These are phyloP conservation scores for Pezicula rhizophila DNA, from an alignment of 2,329 filamentous ascomycete genomes.

Conservation along the genomic window DNA sequence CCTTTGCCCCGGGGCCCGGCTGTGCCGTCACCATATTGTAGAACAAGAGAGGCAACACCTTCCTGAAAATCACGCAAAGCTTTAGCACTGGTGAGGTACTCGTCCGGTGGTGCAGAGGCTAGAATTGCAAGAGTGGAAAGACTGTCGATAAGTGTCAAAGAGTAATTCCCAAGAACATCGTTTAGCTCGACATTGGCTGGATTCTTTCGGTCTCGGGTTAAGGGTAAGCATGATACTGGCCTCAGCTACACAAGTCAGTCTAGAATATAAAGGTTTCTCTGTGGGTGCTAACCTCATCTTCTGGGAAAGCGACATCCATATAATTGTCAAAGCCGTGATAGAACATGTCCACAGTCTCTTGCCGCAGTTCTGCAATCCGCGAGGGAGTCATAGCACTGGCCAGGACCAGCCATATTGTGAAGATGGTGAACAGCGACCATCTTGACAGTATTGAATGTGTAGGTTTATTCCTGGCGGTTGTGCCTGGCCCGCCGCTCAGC, in stretches of 20 bases:
- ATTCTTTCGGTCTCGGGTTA: conserved; percentile 77
- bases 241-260: conserved; percentile 51
- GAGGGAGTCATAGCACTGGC: conserved; percentile 44
- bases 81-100: conserved; percentile 47
- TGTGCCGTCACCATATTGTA: conserved; percentile 81
- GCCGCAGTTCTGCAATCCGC: conserved; percentile 48
- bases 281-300: conserved; percentile 67
- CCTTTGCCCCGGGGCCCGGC: conserved; percentile 63
- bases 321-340: conserved; percentile 97
- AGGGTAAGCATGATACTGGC: conserved; percentile 75
- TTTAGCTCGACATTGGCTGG: conserved; percentile 81
- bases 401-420: conserved; percentile 19
- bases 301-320: conserved; percentile 87
- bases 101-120: conserved; percentile 63
- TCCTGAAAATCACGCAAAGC: conserved; percentile 73
- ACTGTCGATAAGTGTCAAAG: conserved; percentile 89
- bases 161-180: conserved; percentile 96
- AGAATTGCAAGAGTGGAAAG: conserved; percentile 90
- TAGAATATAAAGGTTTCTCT: background rate
- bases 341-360: conserved; percentile 72
- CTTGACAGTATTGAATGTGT: conserved; percentile 10
- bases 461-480: conserved; percentile 15
- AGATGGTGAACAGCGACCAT: conserved; percentile 20
- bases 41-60: conserved; percentile 68
- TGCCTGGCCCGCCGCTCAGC: conserved; percentile 19